Base-by-base conservation (phyloP, 768 basidiomycete genomes). In the Clathrus columnatus region DNA sequence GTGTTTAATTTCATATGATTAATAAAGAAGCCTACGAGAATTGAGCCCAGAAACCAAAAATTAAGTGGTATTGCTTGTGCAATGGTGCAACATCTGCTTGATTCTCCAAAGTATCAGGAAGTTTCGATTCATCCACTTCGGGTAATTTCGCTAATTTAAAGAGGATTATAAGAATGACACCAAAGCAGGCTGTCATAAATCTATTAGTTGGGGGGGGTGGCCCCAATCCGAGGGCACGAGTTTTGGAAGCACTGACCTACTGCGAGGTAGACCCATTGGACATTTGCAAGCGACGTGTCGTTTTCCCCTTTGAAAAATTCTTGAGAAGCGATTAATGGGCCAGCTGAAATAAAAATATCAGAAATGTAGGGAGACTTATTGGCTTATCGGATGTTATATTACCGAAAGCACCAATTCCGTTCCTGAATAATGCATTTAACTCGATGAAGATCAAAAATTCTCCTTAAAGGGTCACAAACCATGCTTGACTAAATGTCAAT, bases 401-500 rank as follows among this genome's bases (percentile, higher is more conserved):
- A 57, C 51, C 49, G 26, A 57, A 50, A 20, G 48, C 54, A 48
- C 54, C 54, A 26, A 55, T 55, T 20, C 54, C 54, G 23, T 55
- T 55, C 54, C 54, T 55, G 32, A 29, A 36, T n/a, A 28, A 28
- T 30, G 8, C 82, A 7, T 79, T 73, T 64, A 88, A 87, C 23
- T 16, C 50, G 18, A 10, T 3, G 81, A 80, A 0, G 86, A 85
- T 43, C 89, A 72, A 21, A 85, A n/a, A n/a, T n/a, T n/a, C n/a
- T n/a, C n/a, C 87, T 63, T 87, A 84, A 72, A 85, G 87, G 4
- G 17, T 7, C n/a, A 28, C 23, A 47, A 20, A 55, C 54, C 54
- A 55, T 27, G 84, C 83, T 69, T 89, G 87, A 57, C 84, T 84
- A 67, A 88, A 85, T 66, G 87, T 87, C 50, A 90, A 74, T 26